Evolutionary conservation across 495 filamentous ascomycete genomes (phyloP).

Genomic region (Aspergillus baeticus): DNA sequence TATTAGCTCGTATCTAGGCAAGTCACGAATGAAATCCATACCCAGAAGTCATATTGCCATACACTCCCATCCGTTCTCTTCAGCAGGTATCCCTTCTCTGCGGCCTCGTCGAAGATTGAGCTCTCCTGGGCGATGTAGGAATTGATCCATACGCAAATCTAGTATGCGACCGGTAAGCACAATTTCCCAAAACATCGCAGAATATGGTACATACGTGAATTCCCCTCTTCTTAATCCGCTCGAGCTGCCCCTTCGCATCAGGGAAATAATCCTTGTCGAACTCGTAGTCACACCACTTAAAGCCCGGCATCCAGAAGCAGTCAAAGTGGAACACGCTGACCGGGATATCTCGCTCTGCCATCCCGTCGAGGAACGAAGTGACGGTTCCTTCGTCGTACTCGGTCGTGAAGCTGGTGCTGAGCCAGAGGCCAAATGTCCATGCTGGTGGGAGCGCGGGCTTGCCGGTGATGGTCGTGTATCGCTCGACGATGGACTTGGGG

Average conservation of each 20-base stretch:
- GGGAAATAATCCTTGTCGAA: slow-evolving; percentile 16
- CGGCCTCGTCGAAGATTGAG: slow-evolving; percentile 14
- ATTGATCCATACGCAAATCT: slow-evolving; percentile 16
- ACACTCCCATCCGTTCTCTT: slow-evolving; percentile 11
- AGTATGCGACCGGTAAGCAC: background rate
- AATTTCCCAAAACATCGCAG: background rate
- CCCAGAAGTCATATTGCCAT: slow-evolving; percentile 16
- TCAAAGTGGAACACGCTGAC: slow-evolving; percentile 18
- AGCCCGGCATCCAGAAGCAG: slow-evolving; percentile 15
- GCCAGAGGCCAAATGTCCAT: slow-evolving; percentile 13
- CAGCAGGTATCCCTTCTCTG: slow-evolving; percentile 12
- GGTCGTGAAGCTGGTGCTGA: slow-evolving; percentile 14
- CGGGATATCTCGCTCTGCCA: slow-evolving; percentile 11
- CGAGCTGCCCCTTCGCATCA: slow-evolving; percentile 9
- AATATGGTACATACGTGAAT: background rate
- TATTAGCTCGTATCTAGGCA: too few species aligned
- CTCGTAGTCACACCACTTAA: slow-evolving; percentile 15
- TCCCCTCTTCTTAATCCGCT: slow-evolving; percentile 11
- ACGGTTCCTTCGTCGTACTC: slow-evolving; percentile 15
- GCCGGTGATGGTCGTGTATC: slow-evolving; percentile 11
- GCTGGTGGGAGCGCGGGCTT: slow-evolving; percentile 11
- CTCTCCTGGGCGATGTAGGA: slow-evolving; percentile 14
- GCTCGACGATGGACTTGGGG: slow-evolving; percentile 10
- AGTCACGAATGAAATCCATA: too few species aligned
- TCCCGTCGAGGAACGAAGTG: slow-evolving; percentile 9